Conservation (phyloP, 495 filamentous ascomycete species). For the Aspergillus ellipticus region DNA sequence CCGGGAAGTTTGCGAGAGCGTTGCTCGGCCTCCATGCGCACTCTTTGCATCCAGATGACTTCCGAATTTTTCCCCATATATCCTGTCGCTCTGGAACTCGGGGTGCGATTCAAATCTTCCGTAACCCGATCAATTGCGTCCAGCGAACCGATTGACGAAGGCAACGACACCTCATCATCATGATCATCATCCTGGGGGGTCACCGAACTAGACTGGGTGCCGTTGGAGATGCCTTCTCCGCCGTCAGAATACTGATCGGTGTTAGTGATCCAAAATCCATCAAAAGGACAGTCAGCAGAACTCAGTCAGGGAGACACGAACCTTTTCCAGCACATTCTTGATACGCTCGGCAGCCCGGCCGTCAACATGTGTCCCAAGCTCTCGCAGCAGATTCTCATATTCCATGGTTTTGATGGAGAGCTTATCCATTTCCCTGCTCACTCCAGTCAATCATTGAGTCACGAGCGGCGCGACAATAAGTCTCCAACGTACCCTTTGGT, state of each 20-base stretch:
- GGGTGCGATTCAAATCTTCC: constrained; percentile 55
- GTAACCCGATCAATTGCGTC: constrained; percentile 58
- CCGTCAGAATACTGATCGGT: constrained; percentile 12
- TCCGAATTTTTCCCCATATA: constrained; percentile 66
- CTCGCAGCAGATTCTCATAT: constrained; percentile 46
- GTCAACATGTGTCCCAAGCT: constrained; percentile 33
- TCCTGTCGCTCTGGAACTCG: constrained; percentile 50
- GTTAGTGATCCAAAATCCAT: neutral
- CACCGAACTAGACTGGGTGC: constrained; percentile 27
- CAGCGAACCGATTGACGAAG: constrained; percentile 58
- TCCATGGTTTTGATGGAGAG: constrained; percentile 47
- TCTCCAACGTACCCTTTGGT: constrained; percentile 46
- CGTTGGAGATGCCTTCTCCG: constrained; percentile 26
- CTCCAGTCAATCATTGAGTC: constrained; percentile 13
- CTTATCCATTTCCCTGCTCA: constrained; percentile 36
- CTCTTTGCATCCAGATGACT: constrained; percentile 57
- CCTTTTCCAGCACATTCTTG: constrained; percentile 39
- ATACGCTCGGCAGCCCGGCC: constrained; percentile 34
- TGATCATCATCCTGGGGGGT: constrained; percentile 32
- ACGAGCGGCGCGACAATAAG: constrained; percentile 4
- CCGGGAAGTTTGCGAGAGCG: constrained; percentile 31
- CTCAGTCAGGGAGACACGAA: constrained; percentile 10
- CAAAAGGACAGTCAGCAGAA: neutral
- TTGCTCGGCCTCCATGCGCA: constrained; percentile 36
- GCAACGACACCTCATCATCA: constrained; percentile 24